Conservation (phyloP, 352 stramenopile genomes). For the Pythium pyrilobum region DNA sequence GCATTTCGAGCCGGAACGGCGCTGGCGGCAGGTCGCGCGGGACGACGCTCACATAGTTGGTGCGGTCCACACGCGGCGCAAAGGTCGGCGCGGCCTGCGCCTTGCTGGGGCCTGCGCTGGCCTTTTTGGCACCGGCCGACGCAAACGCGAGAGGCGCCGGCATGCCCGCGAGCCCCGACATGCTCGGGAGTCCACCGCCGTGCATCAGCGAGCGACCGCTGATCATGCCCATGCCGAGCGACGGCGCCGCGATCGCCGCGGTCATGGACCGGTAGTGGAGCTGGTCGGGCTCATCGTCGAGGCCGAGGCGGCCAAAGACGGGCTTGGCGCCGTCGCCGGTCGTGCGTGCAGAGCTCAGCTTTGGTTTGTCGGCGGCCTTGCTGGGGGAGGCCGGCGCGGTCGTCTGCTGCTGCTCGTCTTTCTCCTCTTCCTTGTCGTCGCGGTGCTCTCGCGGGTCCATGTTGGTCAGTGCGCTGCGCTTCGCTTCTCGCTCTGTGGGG, state of each 20-base stretch:
- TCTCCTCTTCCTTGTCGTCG: constrained; percentile 17
- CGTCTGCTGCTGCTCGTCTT: constrained; percentile 23
- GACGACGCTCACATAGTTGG: constrained; percentile 70
- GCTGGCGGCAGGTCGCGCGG: constrained; percentile 63
- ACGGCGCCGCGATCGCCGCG: constrained; percentile 31
- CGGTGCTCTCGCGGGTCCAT: constrained; percentile 20
- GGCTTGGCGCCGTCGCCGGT: constrained; percentile 14
- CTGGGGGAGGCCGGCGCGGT: not conserved
- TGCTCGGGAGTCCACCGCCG: constrained; percentile 15
- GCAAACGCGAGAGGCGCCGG: constrained; percentile 42
- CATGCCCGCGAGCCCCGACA: constrained; percentile 20
- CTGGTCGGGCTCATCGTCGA: constrained; percentile 41
- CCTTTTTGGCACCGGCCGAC: constrained; percentile 26
- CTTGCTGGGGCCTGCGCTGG: constrained; percentile 23
- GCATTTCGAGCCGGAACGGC: constrained; percentile 79
- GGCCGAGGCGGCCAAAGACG: constrained; percentile 31
- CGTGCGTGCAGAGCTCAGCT: not conserved
- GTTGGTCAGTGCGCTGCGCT: not conserved
- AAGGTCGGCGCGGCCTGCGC: constrained; percentile 33
- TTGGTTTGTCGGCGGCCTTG: constrained; percentile 4
- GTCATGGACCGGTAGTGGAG: constrained; percentile 56
- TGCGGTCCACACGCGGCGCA: constrained; percentile 55
- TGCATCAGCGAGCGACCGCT: constrained; percentile 23
- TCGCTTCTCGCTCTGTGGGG: not conserved
- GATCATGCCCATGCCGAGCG: constrained; percentile 35